phyloP scores from a whole-genome alignment of 192 early-diverging fungal species.

The Rhizophagus clarus region DNA sequence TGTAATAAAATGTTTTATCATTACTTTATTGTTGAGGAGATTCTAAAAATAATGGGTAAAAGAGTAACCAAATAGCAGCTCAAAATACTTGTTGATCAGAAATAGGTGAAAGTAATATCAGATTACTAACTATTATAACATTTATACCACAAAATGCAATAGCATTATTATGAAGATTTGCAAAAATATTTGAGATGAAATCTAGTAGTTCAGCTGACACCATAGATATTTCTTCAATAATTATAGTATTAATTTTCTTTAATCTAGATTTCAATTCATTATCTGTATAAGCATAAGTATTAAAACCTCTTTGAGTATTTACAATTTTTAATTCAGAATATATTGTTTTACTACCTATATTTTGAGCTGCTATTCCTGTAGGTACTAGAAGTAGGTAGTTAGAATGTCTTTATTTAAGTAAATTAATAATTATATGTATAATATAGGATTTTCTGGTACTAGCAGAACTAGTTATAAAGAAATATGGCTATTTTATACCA shows the following conservation, averaged over 20 bases:
- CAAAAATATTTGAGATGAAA: constrained; percentile 2
- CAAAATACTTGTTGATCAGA: not conserved
- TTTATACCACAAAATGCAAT: not conserved
- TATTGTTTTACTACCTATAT: not conserved
- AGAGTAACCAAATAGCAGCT: not conserved
- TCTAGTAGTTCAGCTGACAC: not conserved
- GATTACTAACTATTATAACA: not conserved
- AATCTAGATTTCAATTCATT: not conserved
- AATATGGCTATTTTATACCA: not conserved
- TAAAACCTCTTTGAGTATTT: not conserved
- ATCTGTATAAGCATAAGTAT: not conserved
- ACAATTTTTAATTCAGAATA: not conserved
- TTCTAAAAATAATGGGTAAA: constrained; percentile 4
- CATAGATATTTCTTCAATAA: constrained; percentile 11
- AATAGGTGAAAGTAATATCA: not conserved
- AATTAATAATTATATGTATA: not conserved
- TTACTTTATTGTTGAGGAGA: too few relatives aligned
- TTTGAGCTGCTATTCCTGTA: not conserved
- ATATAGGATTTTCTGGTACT: constrained; percentile 12
- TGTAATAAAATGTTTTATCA: too few relatives aligned
- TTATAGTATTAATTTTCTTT: not conserved
- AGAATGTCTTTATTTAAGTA: not conserved
- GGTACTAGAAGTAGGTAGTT: not conserved
- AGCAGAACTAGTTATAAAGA: not conserved
- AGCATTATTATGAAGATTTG: not conserved